Evolutionary conservation across 2,329 filamentous ascomycete genomes (phyloP).

Genomic region (Phoma herbarum): DNA sequence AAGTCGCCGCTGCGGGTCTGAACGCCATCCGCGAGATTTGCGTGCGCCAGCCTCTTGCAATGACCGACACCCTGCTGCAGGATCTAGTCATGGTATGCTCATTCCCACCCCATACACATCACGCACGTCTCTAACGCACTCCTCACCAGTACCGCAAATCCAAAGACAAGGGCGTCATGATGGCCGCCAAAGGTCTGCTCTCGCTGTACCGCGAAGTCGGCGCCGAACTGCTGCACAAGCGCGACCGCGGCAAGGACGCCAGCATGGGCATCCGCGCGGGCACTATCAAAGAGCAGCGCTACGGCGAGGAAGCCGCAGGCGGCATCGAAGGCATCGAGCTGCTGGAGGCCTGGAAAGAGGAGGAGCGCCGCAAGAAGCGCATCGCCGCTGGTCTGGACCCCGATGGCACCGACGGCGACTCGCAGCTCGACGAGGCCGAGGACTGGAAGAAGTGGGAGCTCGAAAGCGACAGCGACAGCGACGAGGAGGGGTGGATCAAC

Average conservation of each 20-base stretch:
- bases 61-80: constrained; percentile 94
- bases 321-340: constrained; percentile 94
- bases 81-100: constrained; percentile 76
- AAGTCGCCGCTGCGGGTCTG: constrained; percentile 89
- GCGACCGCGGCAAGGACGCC: constrained; percentile 90
- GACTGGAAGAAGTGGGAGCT: constrained; percentile 69
- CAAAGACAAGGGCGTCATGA: constrained; percentile 99
- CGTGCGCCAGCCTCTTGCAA: constrained; percentile 89
- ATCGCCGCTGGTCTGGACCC: constrained; percentile 72
- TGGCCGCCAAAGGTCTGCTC: constrained; percentile 93
- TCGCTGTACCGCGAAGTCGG: constrained; percentile 91
- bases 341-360: constrained; percentile 91
- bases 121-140: constrained; percentile 13
- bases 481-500: constrained; percentile 90
- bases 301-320: constrained; percentile 81
- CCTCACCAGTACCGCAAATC: constrained; percentile 77
- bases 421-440: constrained; percentile 67
- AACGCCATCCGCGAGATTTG: constrained; percentile 97
- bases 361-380: constrained; percentile 79
- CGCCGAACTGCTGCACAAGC: constrained; percentile 86
- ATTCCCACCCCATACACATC: no score
- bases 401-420: constrained; percentile 68
- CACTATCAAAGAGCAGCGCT: constrained; percentile 77
- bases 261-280: constrained; percentile 81
- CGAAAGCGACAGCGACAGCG: constrained; percentile 64